Evolutionary conservation across 345 rosid species (phyloP).

Genomic region (Leavenworthia alabamica): DNA sequence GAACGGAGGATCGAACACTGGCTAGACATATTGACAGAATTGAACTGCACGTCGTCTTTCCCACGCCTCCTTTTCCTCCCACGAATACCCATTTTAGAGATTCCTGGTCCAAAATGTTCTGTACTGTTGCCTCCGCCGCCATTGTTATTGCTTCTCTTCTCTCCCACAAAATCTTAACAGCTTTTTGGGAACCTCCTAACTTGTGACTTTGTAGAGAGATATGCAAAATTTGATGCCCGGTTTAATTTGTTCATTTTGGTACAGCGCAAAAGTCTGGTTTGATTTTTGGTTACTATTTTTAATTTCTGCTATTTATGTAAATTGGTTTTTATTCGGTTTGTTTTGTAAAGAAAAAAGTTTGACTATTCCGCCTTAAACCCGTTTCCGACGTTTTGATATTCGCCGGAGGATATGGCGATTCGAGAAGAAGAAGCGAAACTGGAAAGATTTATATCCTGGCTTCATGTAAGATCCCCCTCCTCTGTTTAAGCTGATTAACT

Average conservation of each 20-base stretch:
- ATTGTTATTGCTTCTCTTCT: constrained; percentile 9
- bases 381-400: neutral
- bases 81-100: constrained; percentile 96
- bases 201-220: too few species aligned
- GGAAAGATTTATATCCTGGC: constrained; percentile 18
- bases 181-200: neutral
- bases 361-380: neutral
- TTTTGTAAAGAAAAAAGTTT: too few species aligned
- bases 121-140: constrained; percentile 52
- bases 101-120: constrained; percentile 81
- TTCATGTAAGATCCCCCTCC: neutral
- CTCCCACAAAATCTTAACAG: constrained; percentile 3
- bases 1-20: constrained; percentile 75
- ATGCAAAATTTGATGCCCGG: neutral
- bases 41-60: constrained; percentile 97
- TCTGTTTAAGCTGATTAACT: neutral
- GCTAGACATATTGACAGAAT: constrained; percentile 75
- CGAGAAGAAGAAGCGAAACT: constrained; percentile 13
- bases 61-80: constrained; percentile 98
- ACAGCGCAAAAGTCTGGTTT: neutral
- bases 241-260: neutral
- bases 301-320: neutral
- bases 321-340: neutral
- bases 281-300: neutral
- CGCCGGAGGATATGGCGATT: constrained; percentile 3